Base-by-base conservation (phyloP, 2,329 filamentous ascomycete genomes). In the Fusarium fujikuroi region DNA sequence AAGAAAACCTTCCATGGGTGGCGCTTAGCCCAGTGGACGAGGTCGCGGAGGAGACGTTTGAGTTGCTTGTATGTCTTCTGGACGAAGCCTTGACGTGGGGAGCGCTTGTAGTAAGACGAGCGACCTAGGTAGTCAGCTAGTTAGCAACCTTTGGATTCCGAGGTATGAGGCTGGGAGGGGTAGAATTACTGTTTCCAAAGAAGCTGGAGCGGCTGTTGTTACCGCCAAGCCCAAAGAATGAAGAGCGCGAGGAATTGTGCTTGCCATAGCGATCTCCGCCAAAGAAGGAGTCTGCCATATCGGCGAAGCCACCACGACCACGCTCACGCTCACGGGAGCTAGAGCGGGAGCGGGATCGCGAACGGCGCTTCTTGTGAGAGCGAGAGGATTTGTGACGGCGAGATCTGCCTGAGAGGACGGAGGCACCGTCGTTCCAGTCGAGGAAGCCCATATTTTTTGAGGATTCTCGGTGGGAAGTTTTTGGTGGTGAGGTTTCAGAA, bases 1-100 rank as follows among this genome's bases (percentile, higher is more conserved):
- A 93, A 87, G 85, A 98, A 93, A 53, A 97, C 93, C 84, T 97
- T 97, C 79, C 94, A 84, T 1, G 95, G 95, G 84, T 98, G 92
- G 42, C 90, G 88, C 80, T 93, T 92, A 77, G 93, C 92, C 84
- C 95, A 97, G 80, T 92, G 89, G 80, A 92, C 87, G 14, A 98
- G 90, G 80, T 97, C 92, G 78, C 92, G 92, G 64, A 97, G 84
- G 70, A 97, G 89, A 47, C 92, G 91, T 79, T 92, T 92, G 69
- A 98, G 89, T 78, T 94, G 92, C 81, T 90, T 89, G 81, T 94
- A 88, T 52, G 94, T 87, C 75, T 92, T 91, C 63, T 90, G 85
- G 72, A 97, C 83, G 84, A 97, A 97, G 78, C 91, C 92, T 68
- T 90, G 87, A 75, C 95, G 92, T 5, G 95, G 93, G 23, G 93